Base-by-base conservation (phyloP, 2,329 filamentous ascomycete genomes). In the Fusarium clavum region DNA sequence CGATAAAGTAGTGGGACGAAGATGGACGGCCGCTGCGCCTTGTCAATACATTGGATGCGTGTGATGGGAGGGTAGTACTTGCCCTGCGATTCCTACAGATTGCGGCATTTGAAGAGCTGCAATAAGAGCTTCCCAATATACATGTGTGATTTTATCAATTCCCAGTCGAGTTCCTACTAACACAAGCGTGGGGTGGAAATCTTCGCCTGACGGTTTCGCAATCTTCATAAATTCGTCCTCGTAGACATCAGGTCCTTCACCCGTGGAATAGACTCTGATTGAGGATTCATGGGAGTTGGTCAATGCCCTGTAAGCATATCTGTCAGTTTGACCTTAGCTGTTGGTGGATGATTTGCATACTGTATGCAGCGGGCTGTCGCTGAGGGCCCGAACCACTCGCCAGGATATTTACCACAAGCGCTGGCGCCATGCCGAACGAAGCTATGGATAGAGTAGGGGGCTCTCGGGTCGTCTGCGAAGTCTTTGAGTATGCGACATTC, bases 371-470 rank as follows among this genome's bases (percentile, higher is more conserved):
- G 90, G 48, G 96, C 94, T 12, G 96, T 97, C 9, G 96, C 96
- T 20, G 94, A 98, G n/a, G 96, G 96, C 0, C 96, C 96, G 81
- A 99, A 99, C 96, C 96, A 99, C 81, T 98, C 94, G 40, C 96
- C 96, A 0, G 96, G 96, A 76, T 97, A 93, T 80, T 97, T 98
- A 6, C 94, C 94, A 79, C 96, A 99, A 5, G 92, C 91, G 38
- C 87, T 85, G 25, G 94, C 94, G 20, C 96, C 96, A 74, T 97
- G 92, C 56, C 91, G 86, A 38, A 99, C 96, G 76, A 99, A 99
- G 67, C 91, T 93, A 76, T 99, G 96, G 73, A 99, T 94, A 2
- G 95, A 98, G 78, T 97, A 98, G 1, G 94, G 93, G 6, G 96
- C 94, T 71, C 86, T 87, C 4, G 93, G 89, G 67, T 95, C 91